Percentiles rank a stretch among this genome's conserved stretches.
Conservation (phyloP, 345 rosid species). For the Nephelium lappaceum region DNA sequence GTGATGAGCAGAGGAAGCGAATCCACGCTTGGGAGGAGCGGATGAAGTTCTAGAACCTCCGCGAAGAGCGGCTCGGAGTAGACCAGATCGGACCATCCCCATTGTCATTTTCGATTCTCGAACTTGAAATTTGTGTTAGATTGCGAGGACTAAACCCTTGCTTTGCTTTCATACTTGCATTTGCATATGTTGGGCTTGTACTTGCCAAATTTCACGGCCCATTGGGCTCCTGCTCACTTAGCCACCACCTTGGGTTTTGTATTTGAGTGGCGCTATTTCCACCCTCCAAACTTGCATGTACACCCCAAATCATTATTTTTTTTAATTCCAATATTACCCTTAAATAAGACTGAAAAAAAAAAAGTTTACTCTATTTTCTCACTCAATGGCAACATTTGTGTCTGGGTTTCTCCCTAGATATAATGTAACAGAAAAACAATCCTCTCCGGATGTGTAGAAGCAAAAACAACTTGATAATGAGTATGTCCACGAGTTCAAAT, state of each 20-base stretch:
- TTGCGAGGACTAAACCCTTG: slow-evolving; percentile 3
- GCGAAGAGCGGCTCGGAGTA: slow-evolving; percentile 61
- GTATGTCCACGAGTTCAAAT: slow-evolving; percentile 37
- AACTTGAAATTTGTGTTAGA: background rate
- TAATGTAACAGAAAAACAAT: no score
- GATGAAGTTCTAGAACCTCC: slow-evolving; percentile 52
- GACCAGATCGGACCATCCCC: slow-evolving; percentile 74
- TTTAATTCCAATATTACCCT: no score
- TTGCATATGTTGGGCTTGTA: background rate
- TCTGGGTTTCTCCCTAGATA: no score
- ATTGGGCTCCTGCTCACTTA: background rate
- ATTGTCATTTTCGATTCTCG: slow-evolving; percentile 46
- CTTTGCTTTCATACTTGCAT: background rate
- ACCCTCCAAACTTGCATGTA: no score
- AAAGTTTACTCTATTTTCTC: no score
- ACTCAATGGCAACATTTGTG: no score
- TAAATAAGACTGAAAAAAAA: no score
- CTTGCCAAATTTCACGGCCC: background rate
- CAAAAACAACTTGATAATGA: slow-evolving; percentile 32
- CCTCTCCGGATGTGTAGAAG: background rate
- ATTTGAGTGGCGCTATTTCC: no score
- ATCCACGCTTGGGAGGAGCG: slow-evolving; percentile 58
- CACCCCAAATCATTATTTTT: no score
- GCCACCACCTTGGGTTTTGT: background rate
- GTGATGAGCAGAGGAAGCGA: slow-evolving; percentile 71